These are phyloP conservation scores for Mycena indigotica DNA, from an alignment of 768 basidiomycete species.

Conservation along the genomic window DNA sequence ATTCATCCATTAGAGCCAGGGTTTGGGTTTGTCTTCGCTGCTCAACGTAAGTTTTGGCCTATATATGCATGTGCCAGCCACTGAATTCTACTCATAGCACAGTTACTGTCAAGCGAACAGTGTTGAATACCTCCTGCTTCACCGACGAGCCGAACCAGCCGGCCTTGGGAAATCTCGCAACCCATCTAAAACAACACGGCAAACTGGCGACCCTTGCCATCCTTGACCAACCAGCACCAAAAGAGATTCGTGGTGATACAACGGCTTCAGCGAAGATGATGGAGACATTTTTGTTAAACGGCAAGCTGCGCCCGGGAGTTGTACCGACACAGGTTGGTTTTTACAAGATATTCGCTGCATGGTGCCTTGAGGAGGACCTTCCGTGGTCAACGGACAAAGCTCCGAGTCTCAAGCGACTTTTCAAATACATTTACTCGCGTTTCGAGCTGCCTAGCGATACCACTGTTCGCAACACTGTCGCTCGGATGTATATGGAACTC, in stretches of 20 bases:
- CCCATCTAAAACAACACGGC: slow-evolving; percentile 20
- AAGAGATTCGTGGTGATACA: not conserved
- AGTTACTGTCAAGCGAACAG: slow-evolving; percentile 6
- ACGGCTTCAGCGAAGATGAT: slow-evolving; percentile 25
- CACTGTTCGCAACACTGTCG: too few species aligned
- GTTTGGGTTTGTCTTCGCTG: too few species aligned
- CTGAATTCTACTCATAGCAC: too few species aligned
- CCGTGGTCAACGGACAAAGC: too few species aligned
- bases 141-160: slow-evolving; percentile 25
- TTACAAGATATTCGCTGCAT: slow-evolving; percentile 32
- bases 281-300: slow-evolving; percentile 33
- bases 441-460: too few species aligned
- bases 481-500: too few species aligned
- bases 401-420: too few species aligned
- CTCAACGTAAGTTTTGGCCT: too few species aligned
- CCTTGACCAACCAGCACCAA: slow-evolving; percentile 19
- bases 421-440: too few species aligned
- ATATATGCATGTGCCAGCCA: too few species aligned
- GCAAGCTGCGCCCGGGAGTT: slow-evolving; percentile 34
- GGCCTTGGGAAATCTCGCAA: slow-evolving; percentile 29
- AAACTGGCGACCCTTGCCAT: not conserved
- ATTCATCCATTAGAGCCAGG: too few species aligned
- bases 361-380: too few species aligned
- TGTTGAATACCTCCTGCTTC: slow-evolving; percentile 12
- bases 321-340: slow-evolving; percentile 31